phyloP scores from a whole-genome alignment of 1,284 basidiomycete species.

The Hymenochaete sp. region DNA sequence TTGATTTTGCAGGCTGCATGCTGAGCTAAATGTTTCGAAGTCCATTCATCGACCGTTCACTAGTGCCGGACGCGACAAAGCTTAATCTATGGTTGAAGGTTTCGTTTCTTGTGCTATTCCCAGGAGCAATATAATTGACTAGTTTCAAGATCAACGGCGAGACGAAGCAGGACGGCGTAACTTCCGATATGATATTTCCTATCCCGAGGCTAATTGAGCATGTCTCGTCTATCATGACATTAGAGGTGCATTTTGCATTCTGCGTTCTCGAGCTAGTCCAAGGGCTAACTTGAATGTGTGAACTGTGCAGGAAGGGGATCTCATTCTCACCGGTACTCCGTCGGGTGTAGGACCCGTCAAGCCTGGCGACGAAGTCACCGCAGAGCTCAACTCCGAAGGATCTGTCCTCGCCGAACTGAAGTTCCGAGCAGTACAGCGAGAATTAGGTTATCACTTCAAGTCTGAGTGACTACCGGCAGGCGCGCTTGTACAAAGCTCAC shows the following conservation, averaged over 20 bases:
- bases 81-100: conserved; percentile 74
- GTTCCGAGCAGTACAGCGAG: conserved; percentile 57
- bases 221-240: conserved; percentile 90
- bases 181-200: conserved; percentile 87
- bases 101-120: not conserved
- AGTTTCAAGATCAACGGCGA: conserved; percentile 67
- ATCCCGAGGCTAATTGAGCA: conserved; percentile 89
- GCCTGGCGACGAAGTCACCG: conserved; percentile 75
- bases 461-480: conserved; percentile 14
- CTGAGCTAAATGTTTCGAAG: conserved; percentile 30
- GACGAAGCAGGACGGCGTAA: conserved; percentile 79
- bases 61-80: conserved; percentile 66
- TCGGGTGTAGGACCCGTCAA: conserved; percentile 78
- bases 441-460: conserved; percentile 62
- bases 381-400: conserved; percentile 54
- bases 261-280: not conserved
- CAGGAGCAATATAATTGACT: not conserved
- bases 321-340: conserved; percentile 85
- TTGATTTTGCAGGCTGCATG: not conserved
- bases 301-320: conserved; percentile 67
- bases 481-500: not conserved
- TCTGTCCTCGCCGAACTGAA: conserved; percentile 54
- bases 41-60: conserved; percentile 71
- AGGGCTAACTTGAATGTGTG: not conserved
- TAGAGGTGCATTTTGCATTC: conserved; percentile 55